Evolutionary conservation across 1,284 basidiomycete genomes (phyloP).

Genomic region (Melanopsichium pennsylvanicum): DNA sequence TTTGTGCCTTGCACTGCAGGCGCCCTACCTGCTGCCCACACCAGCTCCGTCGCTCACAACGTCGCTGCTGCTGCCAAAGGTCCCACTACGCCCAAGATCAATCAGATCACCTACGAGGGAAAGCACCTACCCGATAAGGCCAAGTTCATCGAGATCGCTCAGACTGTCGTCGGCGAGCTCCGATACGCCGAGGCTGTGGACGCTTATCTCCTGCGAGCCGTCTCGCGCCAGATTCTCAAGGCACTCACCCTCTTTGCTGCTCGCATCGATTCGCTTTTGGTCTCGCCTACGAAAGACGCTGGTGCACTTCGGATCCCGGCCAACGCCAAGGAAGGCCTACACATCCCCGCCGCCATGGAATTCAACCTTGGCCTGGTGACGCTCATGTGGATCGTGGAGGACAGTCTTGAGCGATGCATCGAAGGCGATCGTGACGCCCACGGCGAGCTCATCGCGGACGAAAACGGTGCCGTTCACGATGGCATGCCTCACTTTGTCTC

Average conservation of each 20-base stretch:
- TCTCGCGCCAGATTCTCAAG: conserved; percentile 61
- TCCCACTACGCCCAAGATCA: conserved; percentile 45
- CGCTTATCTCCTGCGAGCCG: conserved; percentile 61
- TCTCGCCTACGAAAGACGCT: conserved; percentile 52
- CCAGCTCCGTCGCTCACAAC: conserved; percentile 34
- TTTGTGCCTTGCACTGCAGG: conserved; percentile 51
- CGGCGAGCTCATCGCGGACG: conserved; percentile 48
- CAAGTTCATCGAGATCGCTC: conserved; percentile 58
- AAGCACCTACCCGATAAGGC: conserved; percentile 55
- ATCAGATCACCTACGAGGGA: conserved; percentile 54
- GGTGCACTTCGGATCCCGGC: conserved; percentile 50
- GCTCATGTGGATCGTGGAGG: conserved; percentile 63
- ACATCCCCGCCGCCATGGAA: conserved; percentile 58
- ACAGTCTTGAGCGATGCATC: conserved; percentile 62
- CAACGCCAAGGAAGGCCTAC: conserved; percentile 48
- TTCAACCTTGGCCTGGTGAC: conserved; percentile 63
- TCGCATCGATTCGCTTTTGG: conserved; percentile 61
- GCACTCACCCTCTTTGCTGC: conserved; percentile 62
- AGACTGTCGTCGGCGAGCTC: conserved; percentile 57
- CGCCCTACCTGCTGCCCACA: conserved; percentile 7
- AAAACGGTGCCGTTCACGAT: conserved; percentile 43
- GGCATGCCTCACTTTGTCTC: conserved; percentile 62
- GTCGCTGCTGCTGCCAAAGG: conserved; percentile 47
- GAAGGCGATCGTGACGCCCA: conserved; percentile 54
- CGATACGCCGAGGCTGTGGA: conserved; percentile 57